Evolutionary conservation across 75 land plant genomes (phyloP).

Genomic region (Adiantum capillusveneris): DNA sequence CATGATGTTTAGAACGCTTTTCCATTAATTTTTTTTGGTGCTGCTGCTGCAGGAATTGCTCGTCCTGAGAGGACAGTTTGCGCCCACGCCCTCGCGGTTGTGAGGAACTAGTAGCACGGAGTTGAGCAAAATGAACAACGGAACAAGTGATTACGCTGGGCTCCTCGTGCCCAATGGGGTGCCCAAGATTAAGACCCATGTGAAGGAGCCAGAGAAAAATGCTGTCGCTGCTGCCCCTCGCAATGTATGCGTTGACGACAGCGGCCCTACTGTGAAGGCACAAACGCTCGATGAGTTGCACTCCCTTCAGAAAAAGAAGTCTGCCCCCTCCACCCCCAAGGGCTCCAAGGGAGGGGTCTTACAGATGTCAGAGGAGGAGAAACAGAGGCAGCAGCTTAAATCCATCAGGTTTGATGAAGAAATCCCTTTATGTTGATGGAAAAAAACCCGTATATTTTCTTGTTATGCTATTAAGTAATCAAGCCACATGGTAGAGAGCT

Average conservation of each 20-base stretch:
- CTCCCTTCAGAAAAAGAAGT: slow-evolving; percentile 71
- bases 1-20: too few relatives aligned
- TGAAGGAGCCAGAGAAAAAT: not conserved
- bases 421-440: not conserved
- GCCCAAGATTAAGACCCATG: slow-evolving; percentile 19
- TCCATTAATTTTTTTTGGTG: too few relatives aligned
- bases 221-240: too few relatives aligned
- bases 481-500: not conserved
- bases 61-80: too few relatives aligned
- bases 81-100: too few relatives aligned
- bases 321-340: slow-evolving; percentile 68
- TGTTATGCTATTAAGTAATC: too few relatives aligned
- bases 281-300: slow-evolving; percentile 78
- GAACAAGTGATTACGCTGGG: too few relatives aligned
- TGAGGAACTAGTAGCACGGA: too few relatives aligned
- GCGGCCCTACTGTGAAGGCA: slow-evolving; percentile 57
- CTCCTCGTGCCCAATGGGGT: slow-evolving; percentile 6
- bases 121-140: too few relatives aligned
- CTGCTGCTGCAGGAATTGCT: too few relatives aligned
- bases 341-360: not conserved
- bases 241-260: slow-evolving; percentile 65
- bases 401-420: slow-evolving; percentile 58
- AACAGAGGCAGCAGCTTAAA: slow-evolving; percentile 67
- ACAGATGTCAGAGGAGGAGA: slow-evolving; percentile 44
- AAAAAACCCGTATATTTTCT: too few relatives aligned